A percentile compares a stretch with the other conserved stretches of the same genome.
These are phyloP conservation scores for Cercospora berteroae DNA, from an alignment of 2,329 filamentous ascomycete species.

Conservation along the genomic window DNA sequence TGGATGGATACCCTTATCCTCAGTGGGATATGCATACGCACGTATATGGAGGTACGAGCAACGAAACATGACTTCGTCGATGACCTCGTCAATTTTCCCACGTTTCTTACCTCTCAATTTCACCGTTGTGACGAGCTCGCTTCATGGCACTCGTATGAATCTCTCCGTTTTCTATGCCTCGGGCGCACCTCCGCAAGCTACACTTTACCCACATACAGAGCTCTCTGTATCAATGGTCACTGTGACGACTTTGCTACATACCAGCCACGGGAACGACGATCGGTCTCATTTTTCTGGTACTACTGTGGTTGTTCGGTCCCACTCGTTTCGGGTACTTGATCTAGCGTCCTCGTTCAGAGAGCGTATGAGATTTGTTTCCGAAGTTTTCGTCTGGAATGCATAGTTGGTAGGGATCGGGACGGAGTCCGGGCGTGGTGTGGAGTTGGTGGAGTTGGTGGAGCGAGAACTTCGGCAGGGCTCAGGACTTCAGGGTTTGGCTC, in stretches of 20 bases:
- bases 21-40: not conserved
- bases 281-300: not conserved
- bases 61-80: not conserved
- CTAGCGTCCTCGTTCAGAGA: not conserved
- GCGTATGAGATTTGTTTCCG: not conserved
- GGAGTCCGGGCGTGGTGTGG: not conserved
- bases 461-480: not conserved
- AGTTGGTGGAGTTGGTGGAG: not conserved
- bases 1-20: not conserved
- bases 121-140: no score
- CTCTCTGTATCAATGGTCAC: no score
- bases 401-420: not conserved
- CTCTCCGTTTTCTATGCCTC: no score
- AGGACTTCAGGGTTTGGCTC: no score
- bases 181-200: no score
- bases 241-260: not conserved
- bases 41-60: not conserved
- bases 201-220: no score
- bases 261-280: not conserved
- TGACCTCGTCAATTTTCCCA: not conserved
- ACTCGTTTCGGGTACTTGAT: not conserved
- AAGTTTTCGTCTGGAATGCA: not conserved
- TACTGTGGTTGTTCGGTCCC: not conserved
- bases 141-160: no score
- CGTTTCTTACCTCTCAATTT: not conserved